Base-by-base conservation (phyloP, 768 basidiomycete genomes). In the Russula virescens region DNA sequence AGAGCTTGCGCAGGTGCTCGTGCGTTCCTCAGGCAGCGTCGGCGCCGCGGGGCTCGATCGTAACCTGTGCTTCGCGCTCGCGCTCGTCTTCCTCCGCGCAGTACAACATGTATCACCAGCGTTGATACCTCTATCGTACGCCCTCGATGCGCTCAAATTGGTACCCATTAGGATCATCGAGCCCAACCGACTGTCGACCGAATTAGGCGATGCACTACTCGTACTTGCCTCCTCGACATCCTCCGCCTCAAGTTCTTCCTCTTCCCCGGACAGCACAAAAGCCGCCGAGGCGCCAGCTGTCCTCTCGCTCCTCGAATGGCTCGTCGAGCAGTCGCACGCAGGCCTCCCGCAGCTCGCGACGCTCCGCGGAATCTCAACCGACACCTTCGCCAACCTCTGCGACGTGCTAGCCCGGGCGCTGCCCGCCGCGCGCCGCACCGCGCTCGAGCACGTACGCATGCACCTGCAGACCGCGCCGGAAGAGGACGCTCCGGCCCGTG, bases 301-400 rank as follows among this genome's bases (percentile, higher is more conserved):
- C 10, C 68, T 84, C 19, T 71, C 76, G 5, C 73, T 83, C 1
- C 74, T 88, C n/a, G 75, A 78, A 57, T 88, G 86, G 85, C 74
- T 86, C n/a, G 61, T 66, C 26, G 50, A 56, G 5, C 60, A 55
- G 7, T 68, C 75, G 14, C 71, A 75, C 5, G 79, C 81, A 48
- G 75, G 74, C 6, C 74, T 78, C 8, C 69, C 76, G 50, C 78
- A 77, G 46, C 75, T 82, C 19, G 72, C 71, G n/a, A 77, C 77
- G 23, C 75, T 88, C 10, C 76, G 72, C 13, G 80, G 81, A 10
- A 75, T 88, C 57, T 77, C 81, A 5, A 64, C 71, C 48, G 77
- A 81, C 23, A 76, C 74, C 0, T 80, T 84, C 66, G 70, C 75
- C 8, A 73, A 75, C 18, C 73, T 88, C 11, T 83, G 78, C 56